phyloP scores from a whole-genome alignment of 768 basidiomycete species.

The Cantharellus anzutake region DNA sequence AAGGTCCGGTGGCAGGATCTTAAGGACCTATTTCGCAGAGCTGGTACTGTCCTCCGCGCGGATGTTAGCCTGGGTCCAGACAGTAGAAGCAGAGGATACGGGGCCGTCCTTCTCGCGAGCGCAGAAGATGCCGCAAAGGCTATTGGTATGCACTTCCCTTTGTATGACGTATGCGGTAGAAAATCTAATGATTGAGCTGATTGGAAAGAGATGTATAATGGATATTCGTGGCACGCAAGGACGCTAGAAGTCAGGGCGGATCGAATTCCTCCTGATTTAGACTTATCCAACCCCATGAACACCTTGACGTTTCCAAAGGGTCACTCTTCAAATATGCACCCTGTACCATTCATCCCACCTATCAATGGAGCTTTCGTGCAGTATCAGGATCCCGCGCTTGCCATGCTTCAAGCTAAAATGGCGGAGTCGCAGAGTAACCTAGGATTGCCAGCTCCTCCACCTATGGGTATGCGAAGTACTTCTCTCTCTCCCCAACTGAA shows the following conservation, averaged over 20 bases:
- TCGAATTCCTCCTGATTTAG: slow-evolving; percentile 45
- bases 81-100: slow-evolving; percentile 81
- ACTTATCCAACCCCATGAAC: neutral
- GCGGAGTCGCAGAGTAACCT: neutral
- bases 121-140: slow-evolving; percentile 88
- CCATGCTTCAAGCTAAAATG: neutral
- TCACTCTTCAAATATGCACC: neutral
- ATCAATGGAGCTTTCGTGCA: neutral
- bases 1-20: slow-evolving; percentile 73
- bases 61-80: slow-evolving; percentile 45
- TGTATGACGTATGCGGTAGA: slow-evolving; percentile 3
- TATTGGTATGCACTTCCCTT: slow-evolving; percentile 24
- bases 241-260: slow-evolving; percentile 84
- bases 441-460: neutral
- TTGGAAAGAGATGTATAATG: slow-evolving; percentile 67
- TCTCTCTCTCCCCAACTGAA: slow-evolving; percentile 1
- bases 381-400: neutral
- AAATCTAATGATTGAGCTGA: neutral
- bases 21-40: slow-evolving; percentile 87
- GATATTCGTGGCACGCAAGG: slow-evolving; percentile 91
- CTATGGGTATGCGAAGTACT: neutral
- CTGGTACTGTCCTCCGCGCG: slow-evolving; percentile 74
- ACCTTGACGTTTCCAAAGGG: neutral
- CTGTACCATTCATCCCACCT: neutral
- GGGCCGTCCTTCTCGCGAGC: slow-evolving; percentile 86